These are phyloP conservation scores for Choiromyces venosus DNA, from an alignment of 495 filamentous ascomycete genomes.

Conservation along the genomic window DNA sequence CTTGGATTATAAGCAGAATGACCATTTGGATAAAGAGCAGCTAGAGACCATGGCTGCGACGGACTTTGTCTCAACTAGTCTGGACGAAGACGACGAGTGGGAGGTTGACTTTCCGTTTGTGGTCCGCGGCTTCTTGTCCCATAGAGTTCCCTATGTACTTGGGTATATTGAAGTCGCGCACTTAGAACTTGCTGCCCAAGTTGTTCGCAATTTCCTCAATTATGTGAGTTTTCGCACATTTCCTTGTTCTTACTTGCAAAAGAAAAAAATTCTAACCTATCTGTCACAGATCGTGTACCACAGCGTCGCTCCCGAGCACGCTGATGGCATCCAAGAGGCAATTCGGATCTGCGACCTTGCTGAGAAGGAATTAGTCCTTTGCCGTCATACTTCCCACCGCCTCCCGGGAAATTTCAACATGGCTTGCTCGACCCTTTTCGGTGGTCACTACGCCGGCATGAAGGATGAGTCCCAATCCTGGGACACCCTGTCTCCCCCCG, in stretches of 20 bases:
- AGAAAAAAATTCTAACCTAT: not conserved
- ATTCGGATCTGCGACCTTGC: conserved; percentile 63
- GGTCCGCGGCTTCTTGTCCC: conserved; percentile 69
- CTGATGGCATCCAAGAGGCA: conserved; percentile 59
- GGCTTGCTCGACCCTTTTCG: conserved; percentile 43
- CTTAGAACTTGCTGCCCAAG: conserved; percentile 52
- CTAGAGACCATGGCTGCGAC: conserved; percentile 58
- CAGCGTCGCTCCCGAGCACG: conserved; percentile 77
- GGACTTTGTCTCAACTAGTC: conserved; percentile 50
- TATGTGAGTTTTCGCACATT: conserved; percentile 49
- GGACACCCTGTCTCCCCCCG: conserved; percentile 17
- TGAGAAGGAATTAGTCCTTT: conserved; percentile 58
- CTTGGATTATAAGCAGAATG: conserved; percentile 50
- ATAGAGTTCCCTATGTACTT: conserved; percentile 37
- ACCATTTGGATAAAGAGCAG: conserved; percentile 56
- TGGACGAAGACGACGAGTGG: conserved; percentile 51
- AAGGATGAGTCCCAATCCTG: conserved; percentile 41
- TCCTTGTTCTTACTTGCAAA: not conserved
- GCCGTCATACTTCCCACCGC: conserved; percentile 46
- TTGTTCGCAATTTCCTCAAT: conserved; percentile 81
- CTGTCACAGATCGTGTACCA: conserved; percentile 57
- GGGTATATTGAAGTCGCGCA: conserved; percentile 46
- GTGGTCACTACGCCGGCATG: conserved; percentile 43
- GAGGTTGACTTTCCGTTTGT: conserved; percentile 74
- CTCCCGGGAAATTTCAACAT: conserved; percentile 73